phyloP scores from a whole-genome alignment of 2,329 filamentous ascomycete species.

The Alternaria arborescens region DNA sequence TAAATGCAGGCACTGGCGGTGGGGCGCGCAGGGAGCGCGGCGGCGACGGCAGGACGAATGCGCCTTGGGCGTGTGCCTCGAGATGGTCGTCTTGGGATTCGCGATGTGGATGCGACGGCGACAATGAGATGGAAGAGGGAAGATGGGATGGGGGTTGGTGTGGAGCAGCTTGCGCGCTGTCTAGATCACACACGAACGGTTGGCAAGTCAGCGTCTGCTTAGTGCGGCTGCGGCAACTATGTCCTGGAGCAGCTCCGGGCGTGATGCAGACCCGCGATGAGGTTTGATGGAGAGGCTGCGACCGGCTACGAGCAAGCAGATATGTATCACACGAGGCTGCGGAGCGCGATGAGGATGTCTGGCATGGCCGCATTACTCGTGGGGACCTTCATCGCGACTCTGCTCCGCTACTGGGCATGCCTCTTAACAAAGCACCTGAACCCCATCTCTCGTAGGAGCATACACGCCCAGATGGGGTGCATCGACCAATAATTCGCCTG shows the following conservation, averaged over 20 bases:
- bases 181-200: conserved; percentile 32
- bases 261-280: conserved; percentile 32
- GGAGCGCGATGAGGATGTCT: conserved; percentile 5
- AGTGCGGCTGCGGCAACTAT: conserved; percentile 37
- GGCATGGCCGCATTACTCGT: conserved; percentile 15
- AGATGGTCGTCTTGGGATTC: conserved; percentile 23
- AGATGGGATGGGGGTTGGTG: conserved; percentile 22
- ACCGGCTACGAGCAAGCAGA: conserved; percentile 7
- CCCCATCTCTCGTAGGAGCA: conserved; percentile 27
- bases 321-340: conserved; percentile 6
- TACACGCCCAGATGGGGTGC: conserved; percentile 19
- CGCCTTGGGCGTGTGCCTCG: conserved; percentile 29
- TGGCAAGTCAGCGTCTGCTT: conserved; percentile 37
- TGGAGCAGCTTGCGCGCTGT: conserved; percentile 19
- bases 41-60: conserved; percentile 21
- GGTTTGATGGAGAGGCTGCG: conserved; percentile 25
- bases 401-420: conserved; percentile 13
- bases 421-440: conserved; percentile 25
- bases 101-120: conserved; percentile 17
- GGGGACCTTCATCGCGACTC: conserved; percentile 17
- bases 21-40: conserved; percentile 13
- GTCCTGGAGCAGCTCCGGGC: conserved; percentile 25
- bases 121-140: conserved; percentile 15
- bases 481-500: conserved; percentile 22
- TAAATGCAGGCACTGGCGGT: conserved; percentile 12